These are phyloP conservation scores for Lactarius pseudohatsudake DNA, from an alignment of 768 basidiomycete species.

Conservation along the genomic window DNA sequence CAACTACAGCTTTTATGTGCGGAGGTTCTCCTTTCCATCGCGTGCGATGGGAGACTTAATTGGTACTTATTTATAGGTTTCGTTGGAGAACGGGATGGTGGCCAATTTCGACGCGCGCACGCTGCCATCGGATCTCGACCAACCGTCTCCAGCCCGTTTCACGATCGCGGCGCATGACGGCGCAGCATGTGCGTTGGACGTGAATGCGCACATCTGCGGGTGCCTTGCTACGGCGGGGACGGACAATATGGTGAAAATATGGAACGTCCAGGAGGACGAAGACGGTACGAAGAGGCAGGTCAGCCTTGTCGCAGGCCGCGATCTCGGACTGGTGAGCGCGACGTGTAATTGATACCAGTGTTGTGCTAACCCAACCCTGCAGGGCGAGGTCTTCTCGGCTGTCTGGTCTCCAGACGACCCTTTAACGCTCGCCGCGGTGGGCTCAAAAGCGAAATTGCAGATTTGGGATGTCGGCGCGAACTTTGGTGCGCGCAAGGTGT, in stretches of 20 bases:
- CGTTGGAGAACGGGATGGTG: conserved; percentile 92
- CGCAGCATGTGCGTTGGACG: conserved; percentile 82
- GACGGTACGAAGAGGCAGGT: conserved; percentile 66
- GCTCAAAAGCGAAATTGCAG: conserved; percentile 91
- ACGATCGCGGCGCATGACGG: conserved; percentile 94
- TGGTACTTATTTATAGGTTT: conserved; percentile 54
- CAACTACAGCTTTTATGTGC: conserved; percentile 78
- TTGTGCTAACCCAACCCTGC: conserved; percentile 14
- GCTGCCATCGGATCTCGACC: conserved; percentile 63
- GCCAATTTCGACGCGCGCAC: conserved; percentile 90
- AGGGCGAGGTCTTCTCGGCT: conserved; percentile 97
- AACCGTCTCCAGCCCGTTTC: conserved; percentile 71
- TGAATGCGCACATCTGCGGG: conserved; percentile 87
- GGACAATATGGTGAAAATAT: conserved; percentile 96
- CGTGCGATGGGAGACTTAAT: conserved; percentile 1
- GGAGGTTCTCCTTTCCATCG: conserved; percentile 32
- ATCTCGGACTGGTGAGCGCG: conserved; percentile 80
- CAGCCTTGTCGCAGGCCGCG: conserved; percentile 80
- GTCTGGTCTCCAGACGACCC: conserved; percentile 94
- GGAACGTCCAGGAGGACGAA: conserved; percentile 79
- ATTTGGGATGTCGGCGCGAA: conserved; percentile 94
- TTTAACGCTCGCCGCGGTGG: conserved; percentile 89
- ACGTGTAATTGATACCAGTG: not conserved
- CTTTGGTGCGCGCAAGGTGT: conserved; percentile 76
- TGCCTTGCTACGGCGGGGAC: conserved; percentile 92